Base-by-base conservation (phyloP, 345 rosid genomes). In the Durio zibethinus region DNA sequence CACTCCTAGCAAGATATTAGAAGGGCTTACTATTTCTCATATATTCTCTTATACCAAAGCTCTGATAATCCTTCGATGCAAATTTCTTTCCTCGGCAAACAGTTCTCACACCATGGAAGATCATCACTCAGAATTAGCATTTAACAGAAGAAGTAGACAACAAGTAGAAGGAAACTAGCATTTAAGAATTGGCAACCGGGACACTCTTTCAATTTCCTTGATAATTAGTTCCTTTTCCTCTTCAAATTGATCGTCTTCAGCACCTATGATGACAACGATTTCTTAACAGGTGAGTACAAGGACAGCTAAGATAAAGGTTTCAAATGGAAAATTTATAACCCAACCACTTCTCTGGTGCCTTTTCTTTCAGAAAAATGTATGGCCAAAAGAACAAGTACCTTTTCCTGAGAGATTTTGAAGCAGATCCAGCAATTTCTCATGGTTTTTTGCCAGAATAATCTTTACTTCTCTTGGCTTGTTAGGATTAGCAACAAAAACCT, bases 401-500 rank as follows among this genome's bases (percentile, higher is more conserved):
- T 91, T 93, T 71, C 94, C 90, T 47, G 91, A 85, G 52, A 96
- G 93, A 84, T 89, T 85, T 8, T 77, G 84, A 38, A 77, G 79
- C 83, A 96, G 80, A 54, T 88, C 87, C 74, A 91, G 84, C 83
- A 93, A 87, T 52, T 88, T 90, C 83, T 88, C 94, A 68, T 87
- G 91, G 82, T 93, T 93, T 84, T 88, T 96, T 18, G 94, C 91
- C 86, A 96, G 78, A 78, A 96, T 96, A 84, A 91, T 85, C 80
- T 91, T 93, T 52, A 96, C 84, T 77, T 92, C 97, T 52, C 83
- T 88, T 50, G 99, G 98, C 83, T 96, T 96, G 89, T 91, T 92
- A 80, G 98, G 99, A 83, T 96, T 96, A 47, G 99, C 99, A 68
- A 93, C 98, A 84, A 93, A 96, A 78, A 96, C 93, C 97, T 93